phyloP scores from a whole-genome alignment of 1,284 basidiomycete species.

The Microbotryum scabiosae region DNA sequence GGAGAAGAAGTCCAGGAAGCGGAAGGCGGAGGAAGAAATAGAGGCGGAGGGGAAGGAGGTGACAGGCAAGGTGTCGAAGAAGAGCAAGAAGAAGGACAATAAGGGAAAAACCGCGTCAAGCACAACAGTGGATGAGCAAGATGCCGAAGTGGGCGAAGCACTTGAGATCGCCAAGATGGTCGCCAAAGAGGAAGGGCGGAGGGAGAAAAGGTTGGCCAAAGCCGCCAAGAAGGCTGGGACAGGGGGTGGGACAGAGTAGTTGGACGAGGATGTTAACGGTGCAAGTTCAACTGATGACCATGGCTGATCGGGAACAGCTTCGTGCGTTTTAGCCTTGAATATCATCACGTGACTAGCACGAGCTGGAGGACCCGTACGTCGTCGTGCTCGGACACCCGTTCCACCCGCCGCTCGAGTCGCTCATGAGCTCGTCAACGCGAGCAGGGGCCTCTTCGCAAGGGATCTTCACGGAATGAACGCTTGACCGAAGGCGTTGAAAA shows the following conservation, averaged over 20 bases:
- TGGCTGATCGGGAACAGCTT: no score
- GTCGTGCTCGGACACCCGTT: no score
- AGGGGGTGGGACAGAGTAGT: not conserved
- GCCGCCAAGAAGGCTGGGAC: conserved; percentile 1
- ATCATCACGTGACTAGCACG: no score
- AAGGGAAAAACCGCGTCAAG: not conserved
- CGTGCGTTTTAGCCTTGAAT: no score
- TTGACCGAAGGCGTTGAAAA: no score
- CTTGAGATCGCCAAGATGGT: not conserved
- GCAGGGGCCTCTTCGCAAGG: no score
- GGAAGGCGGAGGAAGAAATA: not conserved
- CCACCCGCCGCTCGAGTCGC: no score
- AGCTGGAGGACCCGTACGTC: no score
- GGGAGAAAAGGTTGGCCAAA: conserved; percentile 4
- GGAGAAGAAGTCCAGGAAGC: not conserved
- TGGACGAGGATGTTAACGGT: no score
- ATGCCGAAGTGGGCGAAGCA: not conserved
- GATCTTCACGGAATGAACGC: no score
- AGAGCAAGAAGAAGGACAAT: conserved; percentile 7
- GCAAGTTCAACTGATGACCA: no score
- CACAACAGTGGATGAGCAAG: not conserved
- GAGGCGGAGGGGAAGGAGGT: conserved; percentile 1
- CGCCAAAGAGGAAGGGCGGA: not conserved
- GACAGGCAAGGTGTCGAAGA: not conserved
- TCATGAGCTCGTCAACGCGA: no score